A percentile compares a stretch with the other conserved stretches of the same genome.
phyloP scores from a whole-genome alignment of 495 filamentous ascomycete species.

The Talaromyces nanjingensis region DNA sequence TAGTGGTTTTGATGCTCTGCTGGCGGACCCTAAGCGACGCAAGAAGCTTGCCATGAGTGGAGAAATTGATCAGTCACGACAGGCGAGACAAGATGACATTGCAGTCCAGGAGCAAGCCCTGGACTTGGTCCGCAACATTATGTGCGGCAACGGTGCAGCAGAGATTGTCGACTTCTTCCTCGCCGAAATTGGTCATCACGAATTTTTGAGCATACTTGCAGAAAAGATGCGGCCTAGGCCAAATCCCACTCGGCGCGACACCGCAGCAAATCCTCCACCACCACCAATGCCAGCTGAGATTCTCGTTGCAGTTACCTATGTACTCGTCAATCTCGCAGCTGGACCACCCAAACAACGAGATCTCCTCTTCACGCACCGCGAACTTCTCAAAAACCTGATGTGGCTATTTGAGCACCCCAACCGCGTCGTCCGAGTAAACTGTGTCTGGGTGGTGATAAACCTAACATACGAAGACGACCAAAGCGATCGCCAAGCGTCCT shows the following conservation, averaged over 20 bases:
- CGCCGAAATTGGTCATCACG: conserved; percentile 61
- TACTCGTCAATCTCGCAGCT: conserved; percentile 81
- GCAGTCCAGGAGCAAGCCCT: conserved; percentile 86
- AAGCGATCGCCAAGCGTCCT: conserved; percentile 52
- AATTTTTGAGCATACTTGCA: conserved; percentile 67
- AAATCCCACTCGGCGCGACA: conserved; percentile 33
- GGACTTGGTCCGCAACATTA: conserved; percentile 82
- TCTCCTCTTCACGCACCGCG: conserved; percentile 58
- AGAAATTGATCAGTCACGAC: conserved; percentile 36
- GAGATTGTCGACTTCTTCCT: conserved; percentile 87
- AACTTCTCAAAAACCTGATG: conserved; percentile 44
- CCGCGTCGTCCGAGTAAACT: conserved; percentile 61
- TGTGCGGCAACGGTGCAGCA: conserved; percentile 56
- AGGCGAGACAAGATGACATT: conserved; percentile 68
- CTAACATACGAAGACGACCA: conserved; percentile 72
- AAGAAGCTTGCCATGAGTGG: conserved; percentile 44
- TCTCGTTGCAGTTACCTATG: conserved; percentile 62
- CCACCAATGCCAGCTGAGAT: conserved; percentile 60
- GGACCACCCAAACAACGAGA: conserved; percentile 69
- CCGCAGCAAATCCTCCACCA: conserved; percentile 17
- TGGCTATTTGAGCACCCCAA: conserved; percentile 60
- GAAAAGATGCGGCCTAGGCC: conserved; percentile 59
- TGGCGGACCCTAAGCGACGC: conserved; percentile 31
- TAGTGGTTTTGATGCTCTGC: conserved; percentile 33
- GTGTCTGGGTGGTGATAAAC: conserved; percentile 78